A percentile compares a stretch with the other conserved stretches of the same genome.
Evolutionary conservation across 306 rosid species (phyloP).

Genomic region (Cicer bijugum): DNA sequence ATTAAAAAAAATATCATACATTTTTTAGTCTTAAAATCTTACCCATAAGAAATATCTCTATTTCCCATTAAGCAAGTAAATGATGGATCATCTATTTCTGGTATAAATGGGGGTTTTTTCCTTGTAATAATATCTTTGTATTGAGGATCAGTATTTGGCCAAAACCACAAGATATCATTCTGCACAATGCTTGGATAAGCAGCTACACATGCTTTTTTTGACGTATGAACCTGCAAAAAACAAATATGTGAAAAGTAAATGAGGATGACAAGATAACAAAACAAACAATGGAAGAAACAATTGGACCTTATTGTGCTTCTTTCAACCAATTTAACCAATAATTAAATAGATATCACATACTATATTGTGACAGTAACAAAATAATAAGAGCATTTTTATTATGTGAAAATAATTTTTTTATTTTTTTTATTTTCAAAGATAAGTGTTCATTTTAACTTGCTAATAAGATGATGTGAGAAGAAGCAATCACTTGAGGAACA

Average conservation of each 20-base stretch:
- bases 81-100: slow-evolving; percentile 79
- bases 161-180: slow-evolving; percentile 80
- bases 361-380: too few species aligned
- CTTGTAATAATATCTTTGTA: slow-evolving; percentile 66
- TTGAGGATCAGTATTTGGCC: slow-evolving; percentile 87
- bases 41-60: slow-evolving; percentile 88
- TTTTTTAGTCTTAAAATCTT: slow-evolving; percentile 42
- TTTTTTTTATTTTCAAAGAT: too few species aligned
- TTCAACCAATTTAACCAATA: too few species aligned
- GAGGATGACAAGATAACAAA: slow-evolving; percentile 21
- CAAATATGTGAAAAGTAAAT: slow-evolving; percentile 36
- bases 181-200: slow-evolving; percentile 81
- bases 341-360: too few species aligned
- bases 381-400: too few species aligned
- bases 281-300: slow-evolving; percentile 31
- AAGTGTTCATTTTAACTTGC: too few species aligned
- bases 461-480: too few species aligned
- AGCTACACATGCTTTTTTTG: slow-evolving; percentile 78
- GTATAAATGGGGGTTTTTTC: slow-evolving; percentile 68
- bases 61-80: slow-evolving; percentile 60
- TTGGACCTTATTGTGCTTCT: too few species aligned
- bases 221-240: slow-evolving; percentile 68
- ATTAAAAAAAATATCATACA: slow-evolving; percentile 17
- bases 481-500: too few species aligned
- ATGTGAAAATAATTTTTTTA: too few species aligned